phyloP scores from a whole-genome alignment of 495 filamentous ascomycete genomes.

The Penicillium goetzii region DNA sequence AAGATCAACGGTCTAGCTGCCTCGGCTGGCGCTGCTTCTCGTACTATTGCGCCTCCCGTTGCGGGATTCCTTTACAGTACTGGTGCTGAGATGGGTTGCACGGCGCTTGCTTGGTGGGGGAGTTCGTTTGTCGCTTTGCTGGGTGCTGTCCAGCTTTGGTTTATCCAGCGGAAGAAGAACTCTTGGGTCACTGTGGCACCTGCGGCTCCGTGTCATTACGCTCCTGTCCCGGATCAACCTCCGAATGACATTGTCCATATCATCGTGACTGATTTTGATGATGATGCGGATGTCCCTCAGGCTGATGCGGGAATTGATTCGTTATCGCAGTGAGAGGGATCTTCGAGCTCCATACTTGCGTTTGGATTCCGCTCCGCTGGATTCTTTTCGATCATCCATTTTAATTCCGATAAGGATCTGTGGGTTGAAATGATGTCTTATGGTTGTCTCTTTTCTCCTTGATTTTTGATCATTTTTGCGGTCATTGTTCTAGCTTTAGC shows the following conservation, averaged over 20 bases:
- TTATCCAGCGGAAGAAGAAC: conserved; percentile 57
- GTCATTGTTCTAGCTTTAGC: conserved; percentile 8
- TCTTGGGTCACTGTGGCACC: conserved; percentile 43
- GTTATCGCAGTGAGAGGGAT: neutral
- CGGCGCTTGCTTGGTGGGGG: conserved; percentile 78
- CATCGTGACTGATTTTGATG: conserved; percentile 39
- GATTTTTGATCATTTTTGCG: neutral
- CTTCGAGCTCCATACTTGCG: neutral
- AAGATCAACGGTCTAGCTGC: conserved; percentile 83
- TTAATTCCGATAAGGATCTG: neutral
- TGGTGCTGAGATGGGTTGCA: conserved; percentile 67
- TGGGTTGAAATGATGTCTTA: neutral
- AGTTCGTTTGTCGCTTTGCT: conserved; percentile 69
- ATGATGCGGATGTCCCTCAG: neutral
- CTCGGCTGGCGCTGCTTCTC: conserved; percentile 74
- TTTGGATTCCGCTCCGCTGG: too few species aligned
- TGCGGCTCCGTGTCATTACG: conserved; percentile 34
- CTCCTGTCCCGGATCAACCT: conserved; percentile 28
- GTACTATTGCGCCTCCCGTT: conserved; percentile 75
- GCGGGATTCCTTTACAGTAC: conserved; percentile 75
- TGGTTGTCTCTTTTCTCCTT: neutral
- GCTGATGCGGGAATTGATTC: neutral
- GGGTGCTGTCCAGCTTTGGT: conserved; percentile 70
- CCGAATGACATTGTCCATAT: conserved; percentile 44
- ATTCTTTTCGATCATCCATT: neutral